Conservation (phyloP, 441 rosid species). For the Populus hybrid region DNA sequence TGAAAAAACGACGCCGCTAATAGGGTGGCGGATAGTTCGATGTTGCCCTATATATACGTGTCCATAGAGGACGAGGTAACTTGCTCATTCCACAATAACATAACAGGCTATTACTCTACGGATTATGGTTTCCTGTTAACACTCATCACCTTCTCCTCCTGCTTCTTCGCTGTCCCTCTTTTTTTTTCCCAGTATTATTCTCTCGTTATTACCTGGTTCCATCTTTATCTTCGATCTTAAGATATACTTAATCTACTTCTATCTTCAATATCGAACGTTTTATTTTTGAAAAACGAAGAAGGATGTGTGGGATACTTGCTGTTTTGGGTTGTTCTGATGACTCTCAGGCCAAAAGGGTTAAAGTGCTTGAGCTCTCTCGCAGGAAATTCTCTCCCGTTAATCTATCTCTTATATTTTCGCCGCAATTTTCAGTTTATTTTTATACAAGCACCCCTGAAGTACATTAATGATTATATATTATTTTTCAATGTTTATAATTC, state of each 20-base stretch:
- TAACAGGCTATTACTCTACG: neutral
- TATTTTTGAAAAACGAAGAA: neutral
- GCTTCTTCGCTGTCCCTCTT: neutral
- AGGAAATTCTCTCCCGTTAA: conserved; percentile 37
- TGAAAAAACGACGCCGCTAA: neutral
- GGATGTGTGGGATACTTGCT: conserved; percentile 91
- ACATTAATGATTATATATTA: no score
- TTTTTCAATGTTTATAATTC: neutral
- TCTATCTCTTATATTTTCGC: neutral
- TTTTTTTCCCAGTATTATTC: neutral
- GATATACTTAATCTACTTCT: neutral
- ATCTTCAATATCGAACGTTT: neutral
- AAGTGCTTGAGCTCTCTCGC: conserved; percentile 96
- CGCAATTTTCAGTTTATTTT: neutral
- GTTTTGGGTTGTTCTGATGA: conserved; percentile 87
- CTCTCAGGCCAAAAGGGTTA: conserved; percentile 86
- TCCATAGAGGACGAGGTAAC: neutral
- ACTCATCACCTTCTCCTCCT: neutral
- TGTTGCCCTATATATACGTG: neutral
- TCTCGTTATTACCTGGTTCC: neutral
- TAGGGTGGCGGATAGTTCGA: neutral
- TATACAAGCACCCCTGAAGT: neutral
- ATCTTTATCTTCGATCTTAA: neutral
- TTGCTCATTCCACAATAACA: neutral
- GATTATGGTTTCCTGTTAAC: neutral